Conservation (phyloP, 768 basidiomycete species). For the Boletus eberwhitei region DNA sequence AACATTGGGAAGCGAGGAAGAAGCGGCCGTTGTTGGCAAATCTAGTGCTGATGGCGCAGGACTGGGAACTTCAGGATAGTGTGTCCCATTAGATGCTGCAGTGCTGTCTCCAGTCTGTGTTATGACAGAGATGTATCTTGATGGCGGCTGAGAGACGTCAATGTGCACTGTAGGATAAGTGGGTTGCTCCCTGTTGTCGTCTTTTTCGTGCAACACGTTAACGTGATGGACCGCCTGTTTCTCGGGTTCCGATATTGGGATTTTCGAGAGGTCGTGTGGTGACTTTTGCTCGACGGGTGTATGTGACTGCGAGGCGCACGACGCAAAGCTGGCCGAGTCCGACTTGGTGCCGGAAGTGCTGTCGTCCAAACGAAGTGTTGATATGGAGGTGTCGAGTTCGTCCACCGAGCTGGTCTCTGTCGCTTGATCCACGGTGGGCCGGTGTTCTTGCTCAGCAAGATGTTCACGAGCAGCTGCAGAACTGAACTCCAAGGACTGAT, state of each 20-base stretch:
- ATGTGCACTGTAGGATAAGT: conserved; percentile 44
- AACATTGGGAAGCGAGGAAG: conserved; percentile 29
- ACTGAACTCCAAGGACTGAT: conserved; percentile 51
- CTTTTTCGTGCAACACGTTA: neutral
- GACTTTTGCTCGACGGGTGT: conserved; percentile 17
- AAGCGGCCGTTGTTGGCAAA: conserved; percentile 25
- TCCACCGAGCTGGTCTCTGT: conserved; percentile 34
- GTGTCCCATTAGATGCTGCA: neutral
- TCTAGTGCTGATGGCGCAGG: conserved; percentile 14
- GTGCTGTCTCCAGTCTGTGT: neutral
- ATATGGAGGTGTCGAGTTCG: conserved; percentile 47
- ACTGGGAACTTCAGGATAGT: neutral
- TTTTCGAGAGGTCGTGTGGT: conserved; percentile 20
- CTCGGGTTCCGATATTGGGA: conserved; percentile 22
- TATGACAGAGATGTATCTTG: conserved; percentile 27
- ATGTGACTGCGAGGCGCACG: conserved; percentile 22
- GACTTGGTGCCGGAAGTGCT: conserved; percentile 17
- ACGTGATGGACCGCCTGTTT: neutral
- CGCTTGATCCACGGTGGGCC: conserved; percentile 24
- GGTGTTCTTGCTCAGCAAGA: conserved; percentile 47
- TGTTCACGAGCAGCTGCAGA: conserved; percentile 61
- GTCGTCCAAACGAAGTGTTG: conserved; percentile 55
- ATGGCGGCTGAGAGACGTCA: conserved; percentile 38
- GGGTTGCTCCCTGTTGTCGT: conserved; percentile 2
- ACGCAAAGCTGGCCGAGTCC: conserved; percentile 13